A percentile compares a stretch with the other conserved stretches of the same genome.
Conservation (phyloP, 768 basidiomycete genomes). For the Harrya chromipes region DNA sequence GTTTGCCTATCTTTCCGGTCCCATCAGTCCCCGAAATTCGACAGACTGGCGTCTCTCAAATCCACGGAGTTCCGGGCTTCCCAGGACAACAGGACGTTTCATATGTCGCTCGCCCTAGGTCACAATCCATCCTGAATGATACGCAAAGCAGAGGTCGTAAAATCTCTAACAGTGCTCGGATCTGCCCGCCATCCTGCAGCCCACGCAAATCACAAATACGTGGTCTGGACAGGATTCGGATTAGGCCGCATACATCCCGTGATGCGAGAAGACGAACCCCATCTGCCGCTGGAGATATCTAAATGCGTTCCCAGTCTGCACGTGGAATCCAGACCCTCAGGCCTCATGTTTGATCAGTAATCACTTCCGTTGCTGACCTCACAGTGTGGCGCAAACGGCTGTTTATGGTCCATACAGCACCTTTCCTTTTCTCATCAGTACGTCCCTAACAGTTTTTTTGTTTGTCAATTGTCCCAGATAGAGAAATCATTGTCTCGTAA, state of each 20-base stretch:
- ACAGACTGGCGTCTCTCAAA: conserved; percentile 2
- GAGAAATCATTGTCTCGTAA: conserved; percentile 2
- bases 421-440: conserved; percentile 12
- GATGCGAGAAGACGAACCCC: conserved; percentile 31
- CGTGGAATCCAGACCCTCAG: conserved; percentile 3
- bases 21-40: conserved; percentile 12
- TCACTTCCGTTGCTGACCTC: conserved; percentile 6
- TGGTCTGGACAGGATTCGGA: conserved; percentile 23
- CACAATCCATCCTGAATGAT: background rate
- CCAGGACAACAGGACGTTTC: conserved; percentile 19
- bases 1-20: conserved; percentile 5
- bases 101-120: conserved; percentile 1
- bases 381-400: background rate
- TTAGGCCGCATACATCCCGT: conserved; percentile 20
- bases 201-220: conserved; percentile 18
- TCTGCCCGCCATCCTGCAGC: conserved; percentile 15
- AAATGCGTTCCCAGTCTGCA: conserved; percentile 6
- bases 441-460: conserved; percentile 12
- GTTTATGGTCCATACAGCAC: conserved; percentile 5
- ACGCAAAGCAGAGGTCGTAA: conserved; percentile 11
- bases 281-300: conserved; percentile 33
- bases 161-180: conserved; percentile 9
- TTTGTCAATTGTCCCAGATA: conserved; percentile 3
- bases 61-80: conserved; percentile 29
- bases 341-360: conserved; percentile 11